phyloP scores from a whole-genome alignment of 208 protist genomes.

The Acanthamoeba triangularis region DNA sequence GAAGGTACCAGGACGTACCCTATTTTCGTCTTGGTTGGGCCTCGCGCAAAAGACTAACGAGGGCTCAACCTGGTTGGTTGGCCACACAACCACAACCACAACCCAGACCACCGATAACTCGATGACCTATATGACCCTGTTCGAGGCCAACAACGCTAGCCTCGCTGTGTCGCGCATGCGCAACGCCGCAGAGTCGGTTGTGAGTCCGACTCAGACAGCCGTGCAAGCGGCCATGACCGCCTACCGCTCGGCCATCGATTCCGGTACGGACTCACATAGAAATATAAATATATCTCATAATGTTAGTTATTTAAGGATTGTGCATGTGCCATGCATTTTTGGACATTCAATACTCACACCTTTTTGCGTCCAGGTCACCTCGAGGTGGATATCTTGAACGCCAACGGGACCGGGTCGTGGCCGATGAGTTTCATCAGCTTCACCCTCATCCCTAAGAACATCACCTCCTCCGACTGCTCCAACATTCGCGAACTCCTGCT shows the following conservation, averaged over 20 bases:
- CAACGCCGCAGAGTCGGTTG: not conserved
- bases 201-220: not conserved
- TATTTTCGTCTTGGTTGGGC: not conserved
- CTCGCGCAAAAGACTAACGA: not conserved
- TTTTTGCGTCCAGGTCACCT: not conserved
- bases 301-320: not conserved
- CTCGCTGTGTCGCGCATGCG: not conserved
- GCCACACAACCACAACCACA: not conserved
- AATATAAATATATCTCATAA: no score
- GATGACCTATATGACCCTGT: conserved; percentile 49
- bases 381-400: conserved; percentile 11
- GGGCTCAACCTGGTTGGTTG: no score
- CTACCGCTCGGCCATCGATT: not conserved
- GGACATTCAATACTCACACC: no score
- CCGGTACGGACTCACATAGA: no score
- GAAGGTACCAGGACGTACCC: not conserved
- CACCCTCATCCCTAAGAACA: not conserved
- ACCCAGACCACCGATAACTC: not conserved
- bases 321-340: not conserved
- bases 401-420: not conserved
- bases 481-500: conserved; percentile 28
- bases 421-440: conserved; percentile 15
- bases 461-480: conserved; percentile 6
- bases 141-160: not conserved
- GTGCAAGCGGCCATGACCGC: conserved; percentile 48